Evolutionary conservation across 2,329 filamentous ascomycete species (phyloP).

Genomic region (Didymella pinodella): DNA sequence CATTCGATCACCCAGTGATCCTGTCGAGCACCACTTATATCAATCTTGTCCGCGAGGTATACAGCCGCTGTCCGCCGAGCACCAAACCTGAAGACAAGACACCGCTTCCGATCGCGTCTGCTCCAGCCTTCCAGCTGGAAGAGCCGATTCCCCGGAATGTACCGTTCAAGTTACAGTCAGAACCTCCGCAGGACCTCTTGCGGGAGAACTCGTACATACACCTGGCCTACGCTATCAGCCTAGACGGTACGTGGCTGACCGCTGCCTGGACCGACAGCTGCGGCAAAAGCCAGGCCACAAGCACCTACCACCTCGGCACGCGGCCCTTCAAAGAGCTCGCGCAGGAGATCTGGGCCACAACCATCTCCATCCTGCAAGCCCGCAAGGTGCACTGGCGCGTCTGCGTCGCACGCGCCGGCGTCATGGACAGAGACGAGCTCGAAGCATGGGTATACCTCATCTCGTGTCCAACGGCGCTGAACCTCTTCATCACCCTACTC

Average conservation of each 20-base stretch:
- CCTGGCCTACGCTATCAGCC: conserved; percentile 77
- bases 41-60: conserved; percentile 75
- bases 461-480: conserved; percentile 47
- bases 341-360: conserved; percentile 80
- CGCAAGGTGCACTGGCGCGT: conserved; percentile 80
- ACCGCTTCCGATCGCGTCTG: conserved; percentile 63
- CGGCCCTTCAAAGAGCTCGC: conserved; percentile 71
- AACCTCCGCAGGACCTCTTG: conserved; percentile 75
- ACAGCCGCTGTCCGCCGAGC: conserved; percentile 72
- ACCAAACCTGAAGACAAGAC: conserved; percentile 40
- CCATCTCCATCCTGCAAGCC: conserved; percentile 73
- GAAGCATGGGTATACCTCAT: conserved; percentile 53
- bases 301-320: conserved; percentile 74
- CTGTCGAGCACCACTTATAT: conserved; percentile 67
- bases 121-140: conserved; percentile 77
- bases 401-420: conserved; percentile 74
- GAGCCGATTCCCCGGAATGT: conserved; percentile 73
- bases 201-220: conserved; percentile 83
- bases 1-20: conserved; percentile 68
- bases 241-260: conserved; percentile 79
- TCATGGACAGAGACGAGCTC: conserved; percentile 72
- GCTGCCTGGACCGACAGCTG: conserved; percentile 82
- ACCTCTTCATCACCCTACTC: conserved; percentile 61
- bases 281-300: conserved; percentile 75
- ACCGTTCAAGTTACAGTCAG: conserved; percentile 74